Evolutionary conservation across 1,284 basidiomycete genomes (phyloP), one percentile per base, ranked within the genome.

Genomic region (Athelia sp.): DNA sequence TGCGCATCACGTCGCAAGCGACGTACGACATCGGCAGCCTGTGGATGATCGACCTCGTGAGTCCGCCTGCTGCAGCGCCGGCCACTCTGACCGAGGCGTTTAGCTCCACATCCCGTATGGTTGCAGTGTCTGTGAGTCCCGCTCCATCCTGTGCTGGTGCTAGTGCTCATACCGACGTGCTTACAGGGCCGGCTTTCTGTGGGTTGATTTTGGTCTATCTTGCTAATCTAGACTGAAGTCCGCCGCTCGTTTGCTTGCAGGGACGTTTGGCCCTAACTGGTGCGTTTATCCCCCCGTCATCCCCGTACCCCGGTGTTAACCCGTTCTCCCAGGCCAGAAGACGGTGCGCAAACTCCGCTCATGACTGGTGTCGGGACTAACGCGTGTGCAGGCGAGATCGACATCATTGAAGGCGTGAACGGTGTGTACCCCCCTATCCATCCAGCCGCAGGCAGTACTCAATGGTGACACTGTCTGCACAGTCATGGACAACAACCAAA

Each of bases 31-130:
- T 80, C 11, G 83, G 83, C 4, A 78, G 73, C 31, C 63, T 87
- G 17, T 79, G 78, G 73, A 69, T 86, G 10, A 69, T 83, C 35
- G 84, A 87, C 58, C 68, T 76, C 2, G 58, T 75, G 4, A 82
- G 86, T 62, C 59, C 85, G 47, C n/a, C n/a, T n/a, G n/a, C n/a
- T n/a, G n/a, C n/a, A n/a, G n/a, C n/a, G n/a, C 84, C 84, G n/a
- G n/a, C n/a, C n/a, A n/a, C n/a, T n/a, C n/a, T n/a, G n/a, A n/a
- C n/a, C n/a, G n/a, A n/a, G n/a, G n/a, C n/a, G 15, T 40, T n/a
- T 40, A 40, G 36, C 19, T 40, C 15, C 43, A 44, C 23, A 22
- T 44, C 10, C 43, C 43, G 15, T 44, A 44, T 21, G 43, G 43
- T 6, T 44, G 43, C 23, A 22, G 19, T 10, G 43, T 44, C 6